Evolutionary conservation across 306 rosid genomes (phyloP), one percentile per base, ranked within the genome.

Genomic region (Alnus rubra): DNA sequence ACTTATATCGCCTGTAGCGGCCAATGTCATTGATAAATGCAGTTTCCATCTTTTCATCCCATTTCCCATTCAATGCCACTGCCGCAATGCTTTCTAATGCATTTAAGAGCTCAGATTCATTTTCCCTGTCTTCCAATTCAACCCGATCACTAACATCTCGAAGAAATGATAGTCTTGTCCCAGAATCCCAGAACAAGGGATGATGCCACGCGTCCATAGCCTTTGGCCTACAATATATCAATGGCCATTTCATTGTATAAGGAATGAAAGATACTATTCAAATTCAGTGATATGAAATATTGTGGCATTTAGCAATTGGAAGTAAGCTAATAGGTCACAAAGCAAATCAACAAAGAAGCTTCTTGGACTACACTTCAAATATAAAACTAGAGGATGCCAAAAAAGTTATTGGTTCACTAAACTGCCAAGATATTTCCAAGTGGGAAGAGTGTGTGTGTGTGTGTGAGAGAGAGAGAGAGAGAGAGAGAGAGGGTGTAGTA

Each of bases 71-170:
- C 60, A 84, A 23, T n/a, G 85, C 85, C 18, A 62, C 80, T 11
- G 65, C 64, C 39, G 85, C 83, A 6, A 39, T 70, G 73, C 75
- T 54, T 74, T 84, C 88, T 53, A 84, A 74, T 53, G 85, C 69
- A 71, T 76, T 81, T 69, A 84, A 55, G 44, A 84, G 83, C 50
- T 84, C 69, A 0, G 85, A 77, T 12, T 50, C 78, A 31, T 31
- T 78, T 72, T 81, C 88, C 77, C 85, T 78, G 35, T 84, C 88
- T 81, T 84, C 88, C 71, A 81, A 52, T 81, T 84, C 88, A 69
- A 84, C 88, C 45, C 83, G 72, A 59, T 84, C 88, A 55, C 88
- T 84, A 30, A 82, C 79, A 68, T 84, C 88, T 18, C 85, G 88
- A 9, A 84, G 85, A 74, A 84, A 84, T 3, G 85, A 84, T n/a